These are phyloP conservation scores for Corylus avellana DNA, from an alignment of 306 rosid species.

Conservation along the genomic window DNA sequence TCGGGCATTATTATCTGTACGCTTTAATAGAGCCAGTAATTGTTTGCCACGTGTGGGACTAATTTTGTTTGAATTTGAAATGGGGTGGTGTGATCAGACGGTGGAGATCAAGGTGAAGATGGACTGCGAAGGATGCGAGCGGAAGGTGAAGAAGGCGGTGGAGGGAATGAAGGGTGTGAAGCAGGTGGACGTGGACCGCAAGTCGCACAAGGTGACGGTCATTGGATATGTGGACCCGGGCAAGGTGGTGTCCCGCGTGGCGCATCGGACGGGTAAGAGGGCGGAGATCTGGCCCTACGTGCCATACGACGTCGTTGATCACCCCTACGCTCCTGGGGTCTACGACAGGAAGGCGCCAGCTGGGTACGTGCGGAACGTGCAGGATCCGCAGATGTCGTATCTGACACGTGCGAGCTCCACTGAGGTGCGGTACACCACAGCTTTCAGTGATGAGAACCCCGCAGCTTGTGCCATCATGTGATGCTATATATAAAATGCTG, in stretches of 20 bases:
- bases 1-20: too few relatives aligned
- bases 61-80: neutral
- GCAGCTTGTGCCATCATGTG: conserved; percentile 69
- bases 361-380: conserved; percentile 61
- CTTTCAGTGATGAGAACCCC: conserved; percentile 85
- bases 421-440: conserved; percentile 78
- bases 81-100: conserved; percentile 43
- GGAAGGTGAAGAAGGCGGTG: conserved; percentile 64
- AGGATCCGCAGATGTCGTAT: conserved; percentile 34
- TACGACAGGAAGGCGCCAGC: conserved; percentile 82
- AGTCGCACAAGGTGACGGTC: conserved; percentile 71
- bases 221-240: conserved; percentile 63
- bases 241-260: conserved; percentile 63
- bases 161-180: conserved; percentile 84
- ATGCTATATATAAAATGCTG: neutral
- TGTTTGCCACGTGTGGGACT: neutral
- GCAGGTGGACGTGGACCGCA: conserved; percentile 62
- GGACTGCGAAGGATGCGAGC: conserved; percentile 92
- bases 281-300: conserved; percentile 91
- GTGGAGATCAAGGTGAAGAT: conserved; percentile 84
- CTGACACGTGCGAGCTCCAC: conserved; percentile 84
- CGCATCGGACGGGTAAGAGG: conserved; percentile 79
- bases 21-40: too few relatives aligned
- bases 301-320: conserved; percentile 74
- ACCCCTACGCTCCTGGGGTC: conserved; percentile 71